Evolutionary conservation across 148 eudicot species (phyloP).

Genomic region (Oxyria digyna): DNA sequence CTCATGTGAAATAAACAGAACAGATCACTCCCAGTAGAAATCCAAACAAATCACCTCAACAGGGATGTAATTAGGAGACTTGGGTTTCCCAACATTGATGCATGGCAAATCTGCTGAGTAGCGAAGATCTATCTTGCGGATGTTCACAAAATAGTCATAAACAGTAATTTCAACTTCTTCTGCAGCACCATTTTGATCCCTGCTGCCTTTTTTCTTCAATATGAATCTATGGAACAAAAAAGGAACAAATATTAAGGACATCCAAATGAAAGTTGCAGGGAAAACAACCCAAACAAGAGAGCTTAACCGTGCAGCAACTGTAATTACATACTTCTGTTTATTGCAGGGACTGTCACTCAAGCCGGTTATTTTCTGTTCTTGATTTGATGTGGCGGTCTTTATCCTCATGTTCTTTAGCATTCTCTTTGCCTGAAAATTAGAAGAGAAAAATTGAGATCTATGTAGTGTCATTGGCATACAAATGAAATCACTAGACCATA

Average conservation of each 20-base stretch:
- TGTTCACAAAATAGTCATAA: no score
- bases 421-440: slow-evolving; percentile 13
- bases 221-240: slow-evolving; percentile 36
- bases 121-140: no score
- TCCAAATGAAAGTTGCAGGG: neutral
- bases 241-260: neutral
- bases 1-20: no score
- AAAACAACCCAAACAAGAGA: neutral
- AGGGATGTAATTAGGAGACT: no score
- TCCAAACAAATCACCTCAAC: neutral
- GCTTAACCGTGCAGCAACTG: neutral
- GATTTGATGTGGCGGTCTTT: slow-evolving; percentile 56
- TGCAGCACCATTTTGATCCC: slow-evolving; percentile 15
- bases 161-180: no score
- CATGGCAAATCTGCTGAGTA: no score
- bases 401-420: slow-evolving; percentile 71
- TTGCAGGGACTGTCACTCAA: slow-evolving; percentile 32
- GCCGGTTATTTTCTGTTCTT: slow-evolving; percentile 79
- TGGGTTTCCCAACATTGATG: no score
- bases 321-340: slow-evolving; percentile 42
- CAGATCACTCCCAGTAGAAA: neutral
- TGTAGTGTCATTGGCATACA: slow-evolving; percentile 6
- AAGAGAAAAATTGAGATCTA: neutral
- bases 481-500: slow-evolving; percentile 35
- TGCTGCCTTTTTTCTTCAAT: slow-evolving; percentile 44